phyloP scores from a whole-genome alignment of 768 basidiomycete genomes.

The Pleurotus eryngii region DNA sequence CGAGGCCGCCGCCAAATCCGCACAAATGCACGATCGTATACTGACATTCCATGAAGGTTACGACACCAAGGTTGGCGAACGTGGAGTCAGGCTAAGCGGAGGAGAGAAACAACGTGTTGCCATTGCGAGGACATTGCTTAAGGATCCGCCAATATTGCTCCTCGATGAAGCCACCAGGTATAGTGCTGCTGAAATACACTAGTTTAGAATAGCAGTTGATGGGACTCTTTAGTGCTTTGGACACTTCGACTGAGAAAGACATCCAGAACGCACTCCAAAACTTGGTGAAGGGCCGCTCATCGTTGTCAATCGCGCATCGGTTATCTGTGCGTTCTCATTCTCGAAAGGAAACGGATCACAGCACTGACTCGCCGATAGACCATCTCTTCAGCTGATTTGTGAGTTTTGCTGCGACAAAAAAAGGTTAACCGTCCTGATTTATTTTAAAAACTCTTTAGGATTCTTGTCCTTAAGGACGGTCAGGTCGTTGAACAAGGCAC shows the following conservation, averaged over 20 bases:
- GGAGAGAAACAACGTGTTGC: slow-evolving; percentile 91
- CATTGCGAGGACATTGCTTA: slow-evolving; percentile 82
- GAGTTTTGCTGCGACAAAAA: slow-evolving; percentile 22
- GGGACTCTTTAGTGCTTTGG: slow-evolving; percentile 56
- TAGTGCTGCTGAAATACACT: background rate
- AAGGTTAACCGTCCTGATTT: slow-evolving; percentile 4
- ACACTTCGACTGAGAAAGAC: slow-evolving; percentile 87
- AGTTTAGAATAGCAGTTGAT: too few relatives aligned
- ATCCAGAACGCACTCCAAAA: slow-evolving; percentile 87
- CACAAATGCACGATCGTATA: slow-evolving; percentile 87
- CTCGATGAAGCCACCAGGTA: slow-evolving; percentile 76
- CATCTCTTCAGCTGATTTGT: slow-evolving; percentile 62
- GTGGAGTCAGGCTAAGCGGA: slow-evolving; percentile 80
- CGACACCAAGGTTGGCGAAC: slow-evolving; percentile 85
- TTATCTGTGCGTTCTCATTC: slow-evolving; percentile 53
- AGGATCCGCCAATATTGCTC: slow-evolving; percentile 81
- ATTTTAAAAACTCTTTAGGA: slow-evolving; percentile 39
- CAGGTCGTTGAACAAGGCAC: slow-evolving; percentile 80
- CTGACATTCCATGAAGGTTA: slow-evolving; percentile 82
- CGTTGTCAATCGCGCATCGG: slow-evolving; percentile 77
- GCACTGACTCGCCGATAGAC: slow-evolving; percentile 30
- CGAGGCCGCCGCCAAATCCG: slow-evolving; percentile 72
- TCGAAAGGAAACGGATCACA: slow-evolving; percentile 5
- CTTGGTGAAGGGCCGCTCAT: slow-evolving; percentile 69
- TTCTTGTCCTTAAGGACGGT: slow-evolving; percentile 89